These are phyloP conservation scores for Cryptococcus maquisensis DNA, from an alignment of 1,284 basidiomycete species.

Conservation along the genomic window DNA sequence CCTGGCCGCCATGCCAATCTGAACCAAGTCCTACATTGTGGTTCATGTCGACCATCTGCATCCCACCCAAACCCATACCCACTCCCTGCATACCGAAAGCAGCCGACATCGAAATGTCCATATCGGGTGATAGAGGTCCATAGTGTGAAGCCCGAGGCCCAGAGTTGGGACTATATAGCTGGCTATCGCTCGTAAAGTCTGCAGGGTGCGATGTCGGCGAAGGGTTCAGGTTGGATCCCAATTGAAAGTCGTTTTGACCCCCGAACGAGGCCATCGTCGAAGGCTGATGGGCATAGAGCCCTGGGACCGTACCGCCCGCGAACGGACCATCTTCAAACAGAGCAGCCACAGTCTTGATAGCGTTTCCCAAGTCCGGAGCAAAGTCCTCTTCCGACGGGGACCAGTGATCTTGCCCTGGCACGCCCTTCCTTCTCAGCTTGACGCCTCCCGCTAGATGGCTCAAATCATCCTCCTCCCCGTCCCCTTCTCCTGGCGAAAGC, in stretches of 20 bases:
- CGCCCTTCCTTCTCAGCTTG: conserved; percentile 25
- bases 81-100: conserved; percentile 13
- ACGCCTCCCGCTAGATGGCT: conserved; percentile 30
- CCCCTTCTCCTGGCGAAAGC: background rate
- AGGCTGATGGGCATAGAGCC: conserved; percentile 12
- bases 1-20: too few species aligned
- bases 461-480: conserved; percentile 33
- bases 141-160: too few species aligned
- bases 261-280: background rate
- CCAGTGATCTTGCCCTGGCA: background rate
- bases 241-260: background rate
- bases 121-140: conserved; percentile 3
- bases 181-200: too few species aligned
- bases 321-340: conserved; percentile 13
- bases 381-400: background rate
- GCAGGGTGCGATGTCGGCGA: too few species aligned
- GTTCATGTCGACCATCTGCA: too few species aligned
- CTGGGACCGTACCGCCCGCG: conserved; percentile 16
- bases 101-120: conserved; percentile 27
- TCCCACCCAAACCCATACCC: background rate
- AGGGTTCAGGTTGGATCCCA: background rate
- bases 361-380: conserved; percentile 11
- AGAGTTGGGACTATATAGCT: too few species aligned
- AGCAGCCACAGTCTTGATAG: conserved; percentile 16
- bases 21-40: too few species aligned